Evolutionary conservation across 202 grass and related monocot species (phyloP).

Genomic region (Panicum hallii): DNA sequence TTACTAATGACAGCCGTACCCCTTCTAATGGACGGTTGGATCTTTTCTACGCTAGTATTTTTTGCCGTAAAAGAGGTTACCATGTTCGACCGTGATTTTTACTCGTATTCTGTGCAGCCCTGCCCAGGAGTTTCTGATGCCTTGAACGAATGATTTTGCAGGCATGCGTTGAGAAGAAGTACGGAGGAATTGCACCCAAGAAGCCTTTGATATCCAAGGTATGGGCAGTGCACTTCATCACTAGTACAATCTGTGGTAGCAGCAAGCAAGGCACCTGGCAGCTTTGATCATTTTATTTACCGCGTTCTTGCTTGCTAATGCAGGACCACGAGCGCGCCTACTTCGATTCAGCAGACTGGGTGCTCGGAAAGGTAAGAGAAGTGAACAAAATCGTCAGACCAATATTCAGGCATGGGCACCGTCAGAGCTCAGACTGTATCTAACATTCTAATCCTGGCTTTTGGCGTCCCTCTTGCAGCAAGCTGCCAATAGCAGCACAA

Average conservation of each 20-base stretch:
- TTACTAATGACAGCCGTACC: too few relatives aligned
- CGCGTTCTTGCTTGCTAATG: conserved; percentile 21
- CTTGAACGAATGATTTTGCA: conserved; percentile 40
- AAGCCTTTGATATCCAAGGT: conserved; percentile 99
- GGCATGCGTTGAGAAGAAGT: conserved; percentile 72
- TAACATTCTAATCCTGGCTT: conserved; percentile 10
- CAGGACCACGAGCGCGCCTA: conserved; percentile 92
- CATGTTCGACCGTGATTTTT: background rate
- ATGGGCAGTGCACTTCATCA: background rate
- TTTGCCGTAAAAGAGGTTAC: too few relatives aligned
- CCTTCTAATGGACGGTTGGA: too few relatives aligned
- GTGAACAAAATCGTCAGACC: background rate
- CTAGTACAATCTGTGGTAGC: background rate
- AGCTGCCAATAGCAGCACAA: conserved; percentile 70
- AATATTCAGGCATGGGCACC: background rate
- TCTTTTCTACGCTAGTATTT: too few relatives aligned
- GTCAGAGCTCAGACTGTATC: conserved; percentile 4
- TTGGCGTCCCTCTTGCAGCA: conserved; percentile 58
- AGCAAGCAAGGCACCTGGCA: background rate
- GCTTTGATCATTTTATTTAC: background rate
- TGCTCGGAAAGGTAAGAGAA: conserved; percentile 74
- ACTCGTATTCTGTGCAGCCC: background rate
- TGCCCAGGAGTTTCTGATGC: background rate
- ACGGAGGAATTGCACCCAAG: conserved; percentile 80
- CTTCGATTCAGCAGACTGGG: conserved; percentile 94